Percentiles rank a stretch among this genome's conserved stretches.
phyloP scores from a whole-genome alignment of 73 alveolate species.

The Urostyla sp. region DNA sequence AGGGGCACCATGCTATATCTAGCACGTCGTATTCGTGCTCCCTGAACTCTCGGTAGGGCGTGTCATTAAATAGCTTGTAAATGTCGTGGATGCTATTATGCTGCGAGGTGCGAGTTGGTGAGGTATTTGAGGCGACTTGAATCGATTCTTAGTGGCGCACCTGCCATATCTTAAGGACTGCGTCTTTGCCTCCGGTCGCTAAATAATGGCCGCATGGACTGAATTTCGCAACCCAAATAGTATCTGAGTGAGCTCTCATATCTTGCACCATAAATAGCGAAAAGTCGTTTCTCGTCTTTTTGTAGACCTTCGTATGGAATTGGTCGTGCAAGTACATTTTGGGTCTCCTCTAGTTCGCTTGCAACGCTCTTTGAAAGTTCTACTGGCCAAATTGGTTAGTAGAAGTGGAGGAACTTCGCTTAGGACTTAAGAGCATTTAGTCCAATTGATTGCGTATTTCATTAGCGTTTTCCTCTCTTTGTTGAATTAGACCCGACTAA shows the following conservation, averaged over 20 bases:
- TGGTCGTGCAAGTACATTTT: too few relatives aligned
- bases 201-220: slow-evolving; percentile 71
- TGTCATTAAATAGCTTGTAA: slow-evolving; percentile 68
- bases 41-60: slow-evolving; percentile 72
- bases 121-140: slow-evolving; percentile 17
- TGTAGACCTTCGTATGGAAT: not conserved
- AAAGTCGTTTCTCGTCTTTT: slow-evolving; percentile 15
- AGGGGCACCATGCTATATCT: slow-evolving; percentile 79
- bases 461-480: too few relatives aligned
- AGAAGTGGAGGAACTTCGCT: too few relatives aligned
- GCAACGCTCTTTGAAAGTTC: too few relatives aligned
- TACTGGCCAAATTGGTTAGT: too few relatives aligned
- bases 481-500: too few relatives aligned
- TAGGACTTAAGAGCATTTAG: too few relatives aligned
- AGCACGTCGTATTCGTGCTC: slow-evolving; percentile 81
- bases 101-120: slow-evolving; percentile 20
- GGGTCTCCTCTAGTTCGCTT: too few relatives aligned
- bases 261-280: slow-evolving; percentile 62
- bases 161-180: slow-evolving; percentile 85
- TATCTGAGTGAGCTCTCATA: slow-evolving; percentile 83
- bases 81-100: slow-evolving; percentile 18
- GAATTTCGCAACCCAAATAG: slow-evolving; percentile 82
- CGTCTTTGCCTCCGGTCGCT: slow-evolving; percentile 91
- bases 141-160: too few relatives aligned
- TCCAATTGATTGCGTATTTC: too few relatives aligned